These are phyloP conservation scores for Penicillium crystallinum DNA, from an alignment of 495 filamentous ascomycete species.

Conservation along the genomic window DNA sequence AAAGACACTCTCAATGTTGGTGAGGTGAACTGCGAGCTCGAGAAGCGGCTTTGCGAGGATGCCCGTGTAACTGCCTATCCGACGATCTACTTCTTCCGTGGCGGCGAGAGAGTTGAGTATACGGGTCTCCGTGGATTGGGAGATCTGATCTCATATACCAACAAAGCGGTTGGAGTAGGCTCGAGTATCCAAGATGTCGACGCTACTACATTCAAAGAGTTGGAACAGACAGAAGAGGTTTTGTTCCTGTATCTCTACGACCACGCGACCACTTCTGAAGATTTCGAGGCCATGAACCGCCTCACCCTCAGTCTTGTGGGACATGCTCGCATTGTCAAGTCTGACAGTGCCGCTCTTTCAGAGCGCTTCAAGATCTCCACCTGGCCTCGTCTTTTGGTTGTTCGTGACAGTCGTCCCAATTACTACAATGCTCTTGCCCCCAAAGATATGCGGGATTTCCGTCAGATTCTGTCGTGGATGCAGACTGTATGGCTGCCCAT, in stretches of 20 bases:
- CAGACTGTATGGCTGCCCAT: constrained; percentile 95
- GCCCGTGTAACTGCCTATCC: constrained; percentile 73
- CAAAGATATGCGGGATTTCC: constrained; percentile 81
- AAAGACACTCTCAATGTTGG: constrained; percentile 82
- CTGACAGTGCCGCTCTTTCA: constrained; percentile 63
- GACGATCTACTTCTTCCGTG: constrained; percentile 88
- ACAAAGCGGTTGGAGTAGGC: constrained; percentile 78
- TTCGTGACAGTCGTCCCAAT: constrained; percentile 78
- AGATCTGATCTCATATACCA: constrained; percentile 78
- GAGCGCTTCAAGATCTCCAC: constrained; percentile 90
- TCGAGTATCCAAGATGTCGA: constrained; percentile 75
- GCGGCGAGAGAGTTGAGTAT: constrained; percentile 88
- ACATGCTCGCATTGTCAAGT: constrained; percentile 87
- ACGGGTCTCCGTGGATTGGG: constrained; percentile 88
- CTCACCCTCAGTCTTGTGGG: constrained; percentile 82
- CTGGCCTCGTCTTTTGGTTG: constrained; percentile 87
- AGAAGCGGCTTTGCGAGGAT: constrained; percentile 84
- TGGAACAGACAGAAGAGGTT: constrained; percentile 92
- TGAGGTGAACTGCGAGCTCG: constrained; percentile 89
- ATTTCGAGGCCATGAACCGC: constrained; percentile 83
- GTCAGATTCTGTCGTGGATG: constrained; percentile 85
- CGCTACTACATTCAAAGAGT: constrained; percentile 64
- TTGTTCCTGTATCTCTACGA: constrained; percentile 98
- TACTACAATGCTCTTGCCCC: constrained; percentile 84
- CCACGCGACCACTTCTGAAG: constrained; percentile 84